phyloP scores from a whole-genome alignment of 177 flowering plant genomes.

The Telopea speciosissima region DNA sequence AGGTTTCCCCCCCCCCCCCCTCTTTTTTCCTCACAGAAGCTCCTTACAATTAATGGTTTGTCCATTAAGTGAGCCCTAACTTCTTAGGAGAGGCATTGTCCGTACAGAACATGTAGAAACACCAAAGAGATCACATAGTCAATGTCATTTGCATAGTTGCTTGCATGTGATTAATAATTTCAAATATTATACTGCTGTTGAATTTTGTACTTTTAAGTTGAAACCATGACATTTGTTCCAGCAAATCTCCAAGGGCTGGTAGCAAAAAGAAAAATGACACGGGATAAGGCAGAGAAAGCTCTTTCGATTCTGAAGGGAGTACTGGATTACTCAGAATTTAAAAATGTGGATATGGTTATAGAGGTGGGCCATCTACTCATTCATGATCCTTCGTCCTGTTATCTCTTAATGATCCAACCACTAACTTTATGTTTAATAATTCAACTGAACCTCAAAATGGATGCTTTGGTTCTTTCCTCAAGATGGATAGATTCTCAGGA shows the following conservation, averaged over 20 bases:
- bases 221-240: conserved; percentile 20
- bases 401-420: not conserved
- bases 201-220: not conserved
- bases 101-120: not conserved
- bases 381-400: not conserved
- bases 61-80: not conserved
- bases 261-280: conserved; percentile 52
- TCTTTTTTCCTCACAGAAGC: not conserved
- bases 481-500: not conserved
- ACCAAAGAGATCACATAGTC: not conserved
- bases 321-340: conserved; percentile 81
- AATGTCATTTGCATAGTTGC: too few relatives aligned
- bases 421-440: not conserved
- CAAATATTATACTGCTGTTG: not conserved
- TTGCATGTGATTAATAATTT: not conserved
- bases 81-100: not conserved
- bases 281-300: conserved; percentile 58
- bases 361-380: conserved; percentile 43
- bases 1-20: conserved; percentile 33
- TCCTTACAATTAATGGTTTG: not conserved
- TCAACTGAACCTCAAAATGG: not conserved
- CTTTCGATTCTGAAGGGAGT: conserved; percentile 70
- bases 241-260: conserved; percentile 72
- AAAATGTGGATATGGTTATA: conserved; percentile 88
- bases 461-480: not conserved